These are phyloP conservation scores for Aureobasidium uvarum DNA, from an alignment of 2,329 filamentous ascomycete species.

Conservation along the genomic window DNA sequence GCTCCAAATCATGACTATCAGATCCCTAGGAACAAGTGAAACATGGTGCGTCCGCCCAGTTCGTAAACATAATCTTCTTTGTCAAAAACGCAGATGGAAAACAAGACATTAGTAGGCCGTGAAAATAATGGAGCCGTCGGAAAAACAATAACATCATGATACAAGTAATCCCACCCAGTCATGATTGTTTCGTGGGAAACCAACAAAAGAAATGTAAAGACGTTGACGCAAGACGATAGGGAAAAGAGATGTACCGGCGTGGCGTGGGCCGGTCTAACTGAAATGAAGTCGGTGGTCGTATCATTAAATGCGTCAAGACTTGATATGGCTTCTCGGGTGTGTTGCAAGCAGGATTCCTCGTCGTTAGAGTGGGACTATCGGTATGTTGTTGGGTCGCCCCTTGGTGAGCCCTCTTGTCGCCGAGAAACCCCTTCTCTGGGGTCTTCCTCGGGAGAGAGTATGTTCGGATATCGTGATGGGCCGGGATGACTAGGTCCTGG, in stretches of 20 bases:
- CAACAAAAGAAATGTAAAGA: slow-evolving; percentile 17
- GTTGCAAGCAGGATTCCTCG: no score
- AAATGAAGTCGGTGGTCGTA: background rate
- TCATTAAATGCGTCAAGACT: background rate
- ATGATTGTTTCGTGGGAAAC: slow-evolving; percentile 16
- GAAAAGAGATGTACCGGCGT: background rate
- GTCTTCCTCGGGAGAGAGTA: slow-evolving; percentile 18
- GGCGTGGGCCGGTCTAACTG: background rate
- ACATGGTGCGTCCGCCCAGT: no score
- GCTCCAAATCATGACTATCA: background rate
- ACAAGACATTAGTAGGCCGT: background rate
- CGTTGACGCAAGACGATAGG: background rate
- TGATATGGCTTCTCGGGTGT: background rate
- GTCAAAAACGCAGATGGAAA: background rate
- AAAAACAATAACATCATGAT: background rate
- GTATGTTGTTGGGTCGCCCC: slow-evolving; percentile 1
- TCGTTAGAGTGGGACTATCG: background rate
- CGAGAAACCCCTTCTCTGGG: background rate
- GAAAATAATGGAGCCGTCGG: background rate
- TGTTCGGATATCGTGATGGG: slow-evolving; percentile 25
- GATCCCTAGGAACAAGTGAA: background rate
- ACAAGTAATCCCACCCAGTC: background rate
- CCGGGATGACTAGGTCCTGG: background rate
- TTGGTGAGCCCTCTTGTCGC: slow-evolving; percentile 13
- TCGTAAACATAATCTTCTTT: background rate